Evolutionary conservation across 1,284 basidiomycete genomes (phyloP), one percentile per base, ranked within the genome.

Genomic region (Irpex sp.): DNA sequence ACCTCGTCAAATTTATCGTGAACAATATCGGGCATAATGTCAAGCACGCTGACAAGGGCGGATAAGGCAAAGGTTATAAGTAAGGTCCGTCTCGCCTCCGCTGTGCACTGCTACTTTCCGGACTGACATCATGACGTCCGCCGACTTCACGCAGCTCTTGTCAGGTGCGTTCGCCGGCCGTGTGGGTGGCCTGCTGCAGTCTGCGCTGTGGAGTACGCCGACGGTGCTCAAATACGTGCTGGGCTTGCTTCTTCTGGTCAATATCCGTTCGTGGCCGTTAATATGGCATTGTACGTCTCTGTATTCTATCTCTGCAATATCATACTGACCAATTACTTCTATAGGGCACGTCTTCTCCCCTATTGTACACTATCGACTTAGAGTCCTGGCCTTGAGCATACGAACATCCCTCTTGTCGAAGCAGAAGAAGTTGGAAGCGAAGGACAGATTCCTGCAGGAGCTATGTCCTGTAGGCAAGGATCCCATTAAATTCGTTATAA

Each of bases 231-330:
- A 71, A 63, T 67, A 66, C 45, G 12, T 68, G 36, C 65, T 65
- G 1, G 67, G 71, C 28, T 16, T 82, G 18, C 58, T 82, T 1
- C 67, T 84, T 33, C 64, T 88, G 12, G 55, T 84, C 35, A 89
- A 89, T 60, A 64, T 74, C 21, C 79, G 83, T 12, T 85, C 85
- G 7, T 79, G 83, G 67, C 87, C 87, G 1, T 71, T 87, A 23
- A 74, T 74, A 36, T 90, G 88, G 88, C 88, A 90, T 66, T 64
- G 87, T 89, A 69, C 68, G 86, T 81, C 4, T 42, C 33, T 48
- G 5, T 51, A 0, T 28, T 9, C 35, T 8, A 21, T 28, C 19
- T 33, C 23, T 51, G 33, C 37, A 14, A 42, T 36, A 52, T 59
- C 6, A 58, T 10, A 21, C 23, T 55, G 42, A 12, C 28, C 42